Conservation (phyloP, 2,329 filamentous ascomycete species). For the Cordyceps pruinosa region DNA sequence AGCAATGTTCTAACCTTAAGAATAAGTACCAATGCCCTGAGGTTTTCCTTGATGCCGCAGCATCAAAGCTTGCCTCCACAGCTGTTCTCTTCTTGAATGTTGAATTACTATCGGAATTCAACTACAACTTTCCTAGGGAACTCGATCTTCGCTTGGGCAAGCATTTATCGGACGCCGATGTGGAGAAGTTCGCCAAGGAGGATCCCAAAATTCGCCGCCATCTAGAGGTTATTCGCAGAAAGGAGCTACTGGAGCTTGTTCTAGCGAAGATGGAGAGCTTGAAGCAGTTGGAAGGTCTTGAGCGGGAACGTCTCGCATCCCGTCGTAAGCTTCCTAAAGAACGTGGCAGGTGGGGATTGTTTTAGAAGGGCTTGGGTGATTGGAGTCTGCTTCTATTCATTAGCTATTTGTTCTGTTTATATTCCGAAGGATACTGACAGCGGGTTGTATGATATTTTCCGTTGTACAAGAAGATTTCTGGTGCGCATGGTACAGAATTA, state of each 20-base stretch:
- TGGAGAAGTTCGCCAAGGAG: slow-evolving; percentile 87
- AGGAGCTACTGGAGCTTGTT: slow-evolving; percentile 87
- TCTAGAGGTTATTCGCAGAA: slow-evolving; percentile 83
- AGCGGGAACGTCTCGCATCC: slow-evolving; percentile 42
- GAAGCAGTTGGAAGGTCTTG: slow-evolving; percentile 71
- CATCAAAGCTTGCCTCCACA: slow-evolving; percentile 88
- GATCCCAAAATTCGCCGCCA: slow-evolving; percentile 86
- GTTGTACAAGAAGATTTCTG: neutral
- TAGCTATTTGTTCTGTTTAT: neutral
- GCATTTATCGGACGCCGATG: slow-evolving; percentile 67
- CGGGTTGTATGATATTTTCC: neutral
- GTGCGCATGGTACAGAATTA: neutral
- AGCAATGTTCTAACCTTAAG: slow-evolving; percentile 73
- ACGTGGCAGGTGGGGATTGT: slow-evolving; percentile 43
- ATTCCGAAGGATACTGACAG: neutral
- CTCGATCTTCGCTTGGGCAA: slow-evolving; percentile 81
- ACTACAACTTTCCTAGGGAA: slow-evolving; percentile 93
- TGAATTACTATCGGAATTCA: slow-evolving; percentile 92
- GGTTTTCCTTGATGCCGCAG: slow-evolving; percentile 94
- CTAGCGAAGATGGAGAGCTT: slow-evolving; percentile 93
- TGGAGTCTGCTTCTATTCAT: neutral
- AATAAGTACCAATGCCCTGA: slow-evolving; percentile 98
- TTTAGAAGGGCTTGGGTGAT: slow-evolving; percentile 25
- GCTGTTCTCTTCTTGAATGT: slow-evolving; percentile 97
- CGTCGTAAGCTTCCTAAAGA: slow-evolving; percentile 29